These are phyloP conservation scores for Debaryomyces fabryi DNA, from an alignment of 1,139 yeast species.

Conservation along the genomic window DNA sequence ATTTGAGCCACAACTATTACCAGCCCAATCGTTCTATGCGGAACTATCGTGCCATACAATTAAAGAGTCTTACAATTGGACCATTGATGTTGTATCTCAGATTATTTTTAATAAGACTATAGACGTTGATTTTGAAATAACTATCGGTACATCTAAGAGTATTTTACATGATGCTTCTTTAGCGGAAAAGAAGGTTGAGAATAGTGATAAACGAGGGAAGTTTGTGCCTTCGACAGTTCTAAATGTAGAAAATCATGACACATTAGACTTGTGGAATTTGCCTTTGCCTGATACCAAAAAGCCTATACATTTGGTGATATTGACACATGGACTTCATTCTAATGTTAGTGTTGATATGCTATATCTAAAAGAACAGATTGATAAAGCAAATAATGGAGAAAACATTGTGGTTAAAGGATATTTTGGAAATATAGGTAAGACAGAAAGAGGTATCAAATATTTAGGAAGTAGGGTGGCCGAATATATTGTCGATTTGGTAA, in stretches of 20 bases:
- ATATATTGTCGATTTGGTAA: constrained; percentile 62
- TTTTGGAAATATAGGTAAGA: constrained; percentile 81
- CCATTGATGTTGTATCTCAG: constrained; percentile 84
- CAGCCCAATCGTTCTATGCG: constrained; percentile 62
- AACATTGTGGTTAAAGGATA: constrained; percentile 80
- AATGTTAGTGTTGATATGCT: constrained; percentile 88
- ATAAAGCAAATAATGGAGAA: constrained; percentile 46
- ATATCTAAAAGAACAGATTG: constrained; percentile 81
- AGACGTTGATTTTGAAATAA: constrained; percentile 68
- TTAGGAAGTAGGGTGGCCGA: constrained; percentile 84
- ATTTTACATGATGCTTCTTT: constrained; percentile 42
- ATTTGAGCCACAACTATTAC: constrained; percentile 67
- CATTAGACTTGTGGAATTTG: constrained; percentile 73
- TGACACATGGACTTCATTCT: constrained; percentile 93
- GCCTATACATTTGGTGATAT: constrained; percentile 71
- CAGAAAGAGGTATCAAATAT: constrained; percentile 88
- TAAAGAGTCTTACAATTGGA: constrained; percentile 62
- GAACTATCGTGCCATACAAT: constrained; percentile 44
- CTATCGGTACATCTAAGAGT: constrained; percentile 55
- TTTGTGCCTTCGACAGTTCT: constrained; percentile 24
- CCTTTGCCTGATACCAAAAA: constrained; percentile 47
- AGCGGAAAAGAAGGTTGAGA: constrained; percentile 26
- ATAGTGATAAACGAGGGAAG: constrained; percentile 36
- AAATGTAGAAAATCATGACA: constrained; percentile 56
- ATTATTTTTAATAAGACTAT: constrained; percentile 74